Conservation (phyloP, 331 rosid species). For the Stylosanthes scabra region DNA sequence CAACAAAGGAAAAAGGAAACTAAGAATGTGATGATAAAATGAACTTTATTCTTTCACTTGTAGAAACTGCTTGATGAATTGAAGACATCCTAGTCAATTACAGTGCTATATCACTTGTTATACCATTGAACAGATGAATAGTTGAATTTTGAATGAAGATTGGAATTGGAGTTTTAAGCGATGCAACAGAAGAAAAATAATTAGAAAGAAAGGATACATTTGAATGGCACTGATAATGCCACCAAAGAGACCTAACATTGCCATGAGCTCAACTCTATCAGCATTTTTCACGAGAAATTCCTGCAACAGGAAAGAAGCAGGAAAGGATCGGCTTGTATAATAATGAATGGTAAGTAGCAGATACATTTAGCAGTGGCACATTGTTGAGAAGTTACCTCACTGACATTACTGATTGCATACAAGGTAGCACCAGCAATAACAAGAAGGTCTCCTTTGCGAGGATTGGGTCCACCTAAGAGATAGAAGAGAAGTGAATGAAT, state of each 20-base stretch:
- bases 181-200: constrained; percentile 19
- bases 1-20: constrained; percentile 35
- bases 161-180: constrained; percentile 3
- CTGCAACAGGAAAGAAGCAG: constrained; percentile 50
- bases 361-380: neutral
- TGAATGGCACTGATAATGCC: constrained; percentile 82
- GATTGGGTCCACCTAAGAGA: constrained; percentile 88
- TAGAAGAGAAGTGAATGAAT: constrained; percentile 19
- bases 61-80: neutral
- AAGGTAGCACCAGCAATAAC: constrained; percentile 86
- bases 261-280: constrained; percentile 88
- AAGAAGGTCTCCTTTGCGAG: constrained; percentile 75
- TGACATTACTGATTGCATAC: constrained; percentile 86
- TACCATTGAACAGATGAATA: constrained; percentile 18
- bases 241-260: constrained; percentile 84
- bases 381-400: constrained; percentile 64
- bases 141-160: constrained; percentile 24
- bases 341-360: constrained; percentile 16
- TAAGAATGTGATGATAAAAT: constrained; percentile 20
- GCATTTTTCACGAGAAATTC: constrained; percentile 89
- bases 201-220: constrained; percentile 68
- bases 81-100: constrained; percentile 24
- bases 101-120: neutral
- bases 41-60: neutral
- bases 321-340: neutral